Conservation (phyloP, 2,329 filamentous ascomycete genomes). For the Chaetoscypha palmicola region DNA sequence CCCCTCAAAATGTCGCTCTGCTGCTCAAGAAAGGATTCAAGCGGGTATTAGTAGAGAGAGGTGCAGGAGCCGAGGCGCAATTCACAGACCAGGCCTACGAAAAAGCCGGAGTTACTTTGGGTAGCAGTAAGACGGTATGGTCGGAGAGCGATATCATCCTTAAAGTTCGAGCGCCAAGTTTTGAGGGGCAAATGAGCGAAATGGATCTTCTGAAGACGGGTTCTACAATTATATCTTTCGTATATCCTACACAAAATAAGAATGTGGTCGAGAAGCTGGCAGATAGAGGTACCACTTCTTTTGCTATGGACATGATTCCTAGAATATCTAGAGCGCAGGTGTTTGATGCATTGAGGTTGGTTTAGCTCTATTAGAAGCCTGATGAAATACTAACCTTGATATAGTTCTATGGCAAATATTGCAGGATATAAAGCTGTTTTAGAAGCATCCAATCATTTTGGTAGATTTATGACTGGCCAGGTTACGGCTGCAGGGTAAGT, state of each 20-base stretch:
- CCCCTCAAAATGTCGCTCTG: constrained; percentile 73
- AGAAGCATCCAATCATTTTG: constrained; percentile 84
- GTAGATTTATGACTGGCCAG: constrained; percentile 81
- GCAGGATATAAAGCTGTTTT: constrained; percentile 88
- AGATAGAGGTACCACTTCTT: constrained; percentile 62
- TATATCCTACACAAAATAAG: constrained; percentile 78
- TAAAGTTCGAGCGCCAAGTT: constrained; percentile 71
- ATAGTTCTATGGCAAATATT: constrained; percentile 88
- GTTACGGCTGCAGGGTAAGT: constrained; percentile 73
- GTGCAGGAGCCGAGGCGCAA: constrained; percentile 70
- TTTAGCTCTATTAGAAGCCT: background rate
- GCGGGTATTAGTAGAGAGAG: constrained; percentile 69
- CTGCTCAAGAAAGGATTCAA: constrained; percentile 81
- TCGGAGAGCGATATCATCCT: constrained; percentile 69
- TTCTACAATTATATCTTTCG: constrained; percentile 72
- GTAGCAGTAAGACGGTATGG: constrained; percentile 65
- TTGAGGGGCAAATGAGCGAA: constrained; percentile 53
- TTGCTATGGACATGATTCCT: constrained; percentile 91
- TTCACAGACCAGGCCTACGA: constrained; percentile 73
- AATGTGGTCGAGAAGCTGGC: constrained; percentile 67
- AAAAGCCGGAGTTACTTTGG: constrained; percentile 69
- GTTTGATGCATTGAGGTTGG: constrained; percentile 65
- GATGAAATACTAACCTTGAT: constrained; percentile 11
- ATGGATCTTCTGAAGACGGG: constrained; percentile 60
- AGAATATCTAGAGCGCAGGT: constrained; percentile 83